Conservation (phyloP, 2,329 filamentous ascomycete genomes). For the Sphaerulina populicola region DNA sequence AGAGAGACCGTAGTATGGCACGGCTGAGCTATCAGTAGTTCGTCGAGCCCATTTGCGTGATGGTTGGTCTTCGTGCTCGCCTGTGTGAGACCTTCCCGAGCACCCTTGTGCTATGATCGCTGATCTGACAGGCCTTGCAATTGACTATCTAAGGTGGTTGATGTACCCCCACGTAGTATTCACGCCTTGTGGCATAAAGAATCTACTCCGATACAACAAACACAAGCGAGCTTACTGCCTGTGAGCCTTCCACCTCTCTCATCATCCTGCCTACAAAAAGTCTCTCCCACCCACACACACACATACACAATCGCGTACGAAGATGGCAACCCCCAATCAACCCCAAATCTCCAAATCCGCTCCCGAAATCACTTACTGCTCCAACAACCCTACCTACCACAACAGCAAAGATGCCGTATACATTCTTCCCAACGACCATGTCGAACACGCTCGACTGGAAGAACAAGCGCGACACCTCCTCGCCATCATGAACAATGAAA, state of each 20-base stretch:
- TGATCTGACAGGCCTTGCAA: background rate
- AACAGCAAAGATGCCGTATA: conserved; percentile 11
- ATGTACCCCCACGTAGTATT: too few species aligned
- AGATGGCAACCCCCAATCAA: background rate
- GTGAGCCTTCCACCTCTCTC: too few species aligned
- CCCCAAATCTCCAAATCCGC: background rate
- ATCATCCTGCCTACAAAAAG: too few species aligned
- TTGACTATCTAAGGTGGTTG: background rate
- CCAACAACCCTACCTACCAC: conserved; percentile 8
- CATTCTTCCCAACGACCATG: conserved; percentile 14
- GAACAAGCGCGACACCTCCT: conserved; percentile 16
- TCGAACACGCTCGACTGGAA: conserved; percentile 21
- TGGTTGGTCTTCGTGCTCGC: background rate
- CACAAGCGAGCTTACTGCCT: too few species aligned
- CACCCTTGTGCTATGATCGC: background rate
- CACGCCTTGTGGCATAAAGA: too few species aligned
- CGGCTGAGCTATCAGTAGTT: background rate
- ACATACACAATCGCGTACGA: background rate
- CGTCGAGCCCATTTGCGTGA: background rate
- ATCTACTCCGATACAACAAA: too few species aligned
- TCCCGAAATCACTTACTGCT: conserved; percentile 1
- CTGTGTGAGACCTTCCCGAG: background rate
- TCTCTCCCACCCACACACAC: too few species aligned
- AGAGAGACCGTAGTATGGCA: too few species aligned
- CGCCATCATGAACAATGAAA: conserved; percentile 19